phyloP scores from a whole-genome alignment of 2,329 filamentous ascomycete genomes.

The Cladosporium sp. region DNA sequence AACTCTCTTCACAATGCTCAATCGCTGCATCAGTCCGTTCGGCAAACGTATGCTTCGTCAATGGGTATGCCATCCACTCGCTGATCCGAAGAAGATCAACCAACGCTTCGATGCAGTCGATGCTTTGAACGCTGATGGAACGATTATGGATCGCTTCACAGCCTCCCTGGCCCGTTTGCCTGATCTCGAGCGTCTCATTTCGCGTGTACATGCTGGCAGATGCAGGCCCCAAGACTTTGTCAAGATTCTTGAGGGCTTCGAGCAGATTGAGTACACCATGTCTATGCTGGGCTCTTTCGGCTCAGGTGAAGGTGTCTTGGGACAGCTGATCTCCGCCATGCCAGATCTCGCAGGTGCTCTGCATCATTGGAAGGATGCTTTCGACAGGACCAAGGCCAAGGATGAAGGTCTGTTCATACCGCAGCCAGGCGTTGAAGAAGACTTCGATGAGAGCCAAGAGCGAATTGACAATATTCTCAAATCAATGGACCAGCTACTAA shows the following conservation, averaged over 20 bases:
- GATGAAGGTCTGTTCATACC: constrained; percentile 81
- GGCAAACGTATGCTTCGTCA: constrained; percentile 93
- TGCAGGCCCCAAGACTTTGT: constrained; percentile 91
- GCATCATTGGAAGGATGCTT: constrained; percentile 84
- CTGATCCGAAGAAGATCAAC: constrained; percentile 83
- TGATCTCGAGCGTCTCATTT: constrained; percentile 89
- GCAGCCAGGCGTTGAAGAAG: constrained; percentile 79
- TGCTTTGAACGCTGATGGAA: constrained; percentile 77
- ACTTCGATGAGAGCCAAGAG: constrained; percentile 82
- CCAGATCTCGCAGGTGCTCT: constrained; percentile 73
- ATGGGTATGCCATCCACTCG: constrained; percentile 94
- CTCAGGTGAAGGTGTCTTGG: constrained; percentile 76
- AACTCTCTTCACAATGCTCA: constrained; percentile 84
- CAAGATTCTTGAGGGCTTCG: constrained; percentile 88
- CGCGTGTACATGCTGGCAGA: constrained; percentile 85
- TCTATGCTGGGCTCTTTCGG: constrained; percentile 69
- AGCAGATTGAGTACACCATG: constrained; percentile 96
- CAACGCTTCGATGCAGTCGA: constrained; percentile 92
- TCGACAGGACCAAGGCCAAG: constrained; percentile 75
- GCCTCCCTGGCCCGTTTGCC: constrained; percentile 86
- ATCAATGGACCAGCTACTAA: constrained; percentile 67
- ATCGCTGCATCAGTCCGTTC: constrained; percentile 92
- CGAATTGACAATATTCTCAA: constrained; percentile 70
- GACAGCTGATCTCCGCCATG: constrained; percentile 78
- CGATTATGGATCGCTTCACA: constrained; percentile 80